Conservation (phyloP, 2,329 filamentous ascomycete genomes). For the Pleoardoris graminearum region DNA sequence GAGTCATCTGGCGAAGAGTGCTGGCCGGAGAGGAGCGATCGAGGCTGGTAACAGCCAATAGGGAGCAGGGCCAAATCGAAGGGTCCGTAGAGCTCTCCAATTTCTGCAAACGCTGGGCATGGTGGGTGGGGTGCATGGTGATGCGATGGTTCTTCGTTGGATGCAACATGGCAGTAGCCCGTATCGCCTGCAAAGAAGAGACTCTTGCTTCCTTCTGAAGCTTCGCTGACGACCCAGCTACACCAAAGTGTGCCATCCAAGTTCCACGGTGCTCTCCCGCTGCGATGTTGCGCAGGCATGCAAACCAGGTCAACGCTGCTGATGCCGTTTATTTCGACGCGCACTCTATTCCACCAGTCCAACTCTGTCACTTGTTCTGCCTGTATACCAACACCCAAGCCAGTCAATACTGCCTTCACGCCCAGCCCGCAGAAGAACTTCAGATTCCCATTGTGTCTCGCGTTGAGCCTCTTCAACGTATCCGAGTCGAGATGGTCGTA, state of each 20-base stretch:
- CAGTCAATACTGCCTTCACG: slow-evolving; percentile 43
- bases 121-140: slow-evolving; percentile 43
- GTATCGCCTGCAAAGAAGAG: slow-evolving; percentile 57
- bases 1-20: slow-evolving; percentile 55
- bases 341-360: slow-evolving; percentile 56
- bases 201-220: slow-evolving; percentile 31
- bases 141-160: slow-evolving; percentile 35
- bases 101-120: slow-evolving; percentile 54
- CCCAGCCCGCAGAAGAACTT: slow-evolving; percentile 51
- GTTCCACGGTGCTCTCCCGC: slow-evolving; percentile 48
- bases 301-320: slow-evolving; percentile 50
- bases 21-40: slow-evolving; percentile 49
- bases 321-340: slow-evolving; percentile 36
- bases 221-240: slow-evolving; percentile 50
- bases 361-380: slow-evolving; percentile 50
- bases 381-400: slow-evolving; percentile 44
- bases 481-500: slow-evolving; percentile 59
- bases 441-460: slow-evolving; percentile 41
- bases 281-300: slow-evolving; percentile 54
- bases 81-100: slow-evolving; percentile 52
- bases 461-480: slow-evolving; percentile 50
- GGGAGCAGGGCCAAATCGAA: slow-evolving; percentile 56
- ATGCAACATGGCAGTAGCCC: slow-evolving; percentile 48
- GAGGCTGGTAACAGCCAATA: slow-evolving; percentile 54
- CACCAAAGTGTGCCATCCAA: slow-evolving; percentile 53